Percentiles rank a stretch among this genome's conserved stretches.
Evolutionary conservation across 1,284 basidiomycete species (phyloP).

Genomic region (Porogramme epimiltina): DNA sequence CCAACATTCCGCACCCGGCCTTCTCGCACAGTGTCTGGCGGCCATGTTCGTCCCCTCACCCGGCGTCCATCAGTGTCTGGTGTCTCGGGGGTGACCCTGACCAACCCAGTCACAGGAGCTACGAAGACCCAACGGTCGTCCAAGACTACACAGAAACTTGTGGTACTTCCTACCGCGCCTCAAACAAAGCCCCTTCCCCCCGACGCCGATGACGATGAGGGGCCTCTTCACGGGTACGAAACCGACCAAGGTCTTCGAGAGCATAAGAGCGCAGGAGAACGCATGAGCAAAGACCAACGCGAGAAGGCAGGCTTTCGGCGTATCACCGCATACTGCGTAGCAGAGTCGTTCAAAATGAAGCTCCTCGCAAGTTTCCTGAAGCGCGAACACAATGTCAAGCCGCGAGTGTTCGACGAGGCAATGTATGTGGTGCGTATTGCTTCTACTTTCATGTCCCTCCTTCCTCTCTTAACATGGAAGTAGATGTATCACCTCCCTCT

Average conservation of each 20-base stretch:
- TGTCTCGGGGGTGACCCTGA: slow-evolving; percentile 28
- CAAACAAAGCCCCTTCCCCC: slow-evolving; percentile 80
- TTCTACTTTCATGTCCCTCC: not conserved
- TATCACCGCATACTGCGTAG: slow-evolving; percentile 87
- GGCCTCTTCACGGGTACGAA: slow-evolving; percentile 62
- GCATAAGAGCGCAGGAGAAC: slow-evolving; percentile 78
- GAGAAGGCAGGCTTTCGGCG: slow-evolving; percentile 76
- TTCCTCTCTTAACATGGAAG: not conserved
- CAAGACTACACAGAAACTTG: slow-evolving; percentile 91
- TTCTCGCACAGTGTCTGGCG: slow-evolving; percentile 17
- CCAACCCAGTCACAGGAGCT: slow-evolving; percentile 29
- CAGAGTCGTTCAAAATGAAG: slow-evolving; percentile 83
- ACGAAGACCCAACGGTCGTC: slow-evolving; percentile 71
- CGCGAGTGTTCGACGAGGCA: slow-evolving; percentile 91
- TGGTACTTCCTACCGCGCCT: slow-evolving; percentile 87
- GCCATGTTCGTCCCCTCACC: slow-evolving; percentile 13
- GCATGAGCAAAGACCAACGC: slow-evolving; percentile 78
- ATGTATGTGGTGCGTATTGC: slow-evolving; percentile 77
- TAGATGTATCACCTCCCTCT: slow-evolving; percentile 92
- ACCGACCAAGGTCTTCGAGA: slow-evolving; percentile 66
- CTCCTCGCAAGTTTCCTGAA: slow-evolving; percentile 83
- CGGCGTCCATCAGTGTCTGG: slow-evolving; percentile 32
- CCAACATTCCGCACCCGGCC: slow-evolving; percentile 23
- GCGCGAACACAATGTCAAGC: slow-evolving; percentile 90
- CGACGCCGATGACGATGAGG: slow-evolving; percentile 52